These are phyloP conservation scores for Calcarisporium arbuscula DNA, from an alignment of 2,329 filamentous ascomycete genomes.

Conservation along the genomic window DNA sequence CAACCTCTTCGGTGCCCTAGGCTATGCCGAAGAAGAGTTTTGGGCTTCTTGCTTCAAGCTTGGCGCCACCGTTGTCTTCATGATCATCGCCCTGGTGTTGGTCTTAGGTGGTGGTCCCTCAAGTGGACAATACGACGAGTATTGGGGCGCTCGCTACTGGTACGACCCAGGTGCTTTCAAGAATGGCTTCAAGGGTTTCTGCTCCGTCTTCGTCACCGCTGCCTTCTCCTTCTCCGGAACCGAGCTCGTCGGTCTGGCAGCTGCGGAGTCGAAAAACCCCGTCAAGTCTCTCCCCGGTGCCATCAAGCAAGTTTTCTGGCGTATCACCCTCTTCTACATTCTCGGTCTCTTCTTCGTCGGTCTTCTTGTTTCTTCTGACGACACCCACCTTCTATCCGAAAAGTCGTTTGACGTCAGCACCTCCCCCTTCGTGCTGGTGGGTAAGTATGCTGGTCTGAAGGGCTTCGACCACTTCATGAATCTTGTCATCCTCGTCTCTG, in stretches of 20 bases:
- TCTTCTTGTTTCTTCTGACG: constrained; percentile 33
- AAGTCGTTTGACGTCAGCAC: constrained; percentile 25
- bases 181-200: constrained; percentile 63
- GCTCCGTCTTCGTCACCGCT: constrained; percentile 61
- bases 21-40: constrained; percentile 18
- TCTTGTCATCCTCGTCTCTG: constrained; percentile 43
- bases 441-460: constrained; percentile 36
- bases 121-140: constrained; percentile 30
- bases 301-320: constrained; percentile 62
- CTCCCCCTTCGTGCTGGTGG: constrained; percentile 43
- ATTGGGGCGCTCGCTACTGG: constrained; percentile 36
- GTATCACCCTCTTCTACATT: constrained; percentile 40
- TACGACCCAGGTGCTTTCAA: constrained; percentile 45
- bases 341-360: constrained; percentile 39
- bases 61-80: constrained; percentile 44
- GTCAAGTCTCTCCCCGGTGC: constrained; percentile 66
- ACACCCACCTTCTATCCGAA: constrained; percentile 31
- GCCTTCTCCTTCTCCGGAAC: constrained; percentile 62
- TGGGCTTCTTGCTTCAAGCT: constrained; percentile 42
- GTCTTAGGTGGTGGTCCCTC: constrained; percentile 48
- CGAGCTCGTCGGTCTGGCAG: constrained; percentile 60
- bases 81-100: constrained; percentile 46
- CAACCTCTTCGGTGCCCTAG: constrained; percentile 39
- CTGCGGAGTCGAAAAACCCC: constrained; percentile 59
- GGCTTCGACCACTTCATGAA: constrained; percentile 45